These are phyloP conservation scores for Aspergillus homomorphus DNA, from an alignment of 495 filamentous ascomycete genomes.

Conservation along the genomic window DNA sequence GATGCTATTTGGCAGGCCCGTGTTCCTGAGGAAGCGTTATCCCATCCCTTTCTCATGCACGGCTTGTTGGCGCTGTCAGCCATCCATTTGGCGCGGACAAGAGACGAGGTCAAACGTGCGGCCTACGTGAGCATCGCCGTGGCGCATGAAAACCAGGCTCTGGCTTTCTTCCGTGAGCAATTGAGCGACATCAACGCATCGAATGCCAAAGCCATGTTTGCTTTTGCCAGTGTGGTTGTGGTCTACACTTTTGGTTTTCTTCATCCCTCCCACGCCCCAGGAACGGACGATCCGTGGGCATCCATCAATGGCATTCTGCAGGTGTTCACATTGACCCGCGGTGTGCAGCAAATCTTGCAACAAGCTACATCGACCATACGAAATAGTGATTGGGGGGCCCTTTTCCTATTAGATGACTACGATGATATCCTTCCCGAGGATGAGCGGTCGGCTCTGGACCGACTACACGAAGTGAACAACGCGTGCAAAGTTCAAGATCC, in stretches of 20 bases:
- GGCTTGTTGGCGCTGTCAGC: conserved; percentile 50
- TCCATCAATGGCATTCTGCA: conserved; percentile 42
- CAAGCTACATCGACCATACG: conserved; percentile 27
- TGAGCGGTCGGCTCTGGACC: conserved; percentile 18
- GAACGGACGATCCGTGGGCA: conserved; percentile 30
- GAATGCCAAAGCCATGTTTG: conserved; percentile 52
- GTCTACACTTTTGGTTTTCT: conserved; percentile 51
- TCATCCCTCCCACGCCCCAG: conserved; percentile 28
- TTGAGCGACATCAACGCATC: conserved; percentile 39
- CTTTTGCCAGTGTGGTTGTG: conserved; percentile 47
- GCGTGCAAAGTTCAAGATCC: conserved; percentile 24
- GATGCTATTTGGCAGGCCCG: conserved; percentile 42
- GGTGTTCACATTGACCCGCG: conserved; percentile 42
- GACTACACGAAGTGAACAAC: conserved; percentile 31
- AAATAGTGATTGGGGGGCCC: conserved; percentile 28
- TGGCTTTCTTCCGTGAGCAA: conserved; percentile 43
- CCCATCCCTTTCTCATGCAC: conserved; percentile 50
- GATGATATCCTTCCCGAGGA: conserved; percentile 22
- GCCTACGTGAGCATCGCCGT: conserved; percentile 41
- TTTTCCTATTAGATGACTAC: conserved; percentile 29
- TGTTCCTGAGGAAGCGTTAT: conserved; percentile 45
- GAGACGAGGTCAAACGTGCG: conserved; percentile 21
- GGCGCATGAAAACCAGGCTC: conserved; percentile 46
- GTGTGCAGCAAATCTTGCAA: conserved; percentile 42
- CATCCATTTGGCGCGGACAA: conserved; percentile 42